Evolutionary conservation across 176 grass and related monocot genomes (phyloP).

Genomic region (Aegilops sharonensis): DNA sequence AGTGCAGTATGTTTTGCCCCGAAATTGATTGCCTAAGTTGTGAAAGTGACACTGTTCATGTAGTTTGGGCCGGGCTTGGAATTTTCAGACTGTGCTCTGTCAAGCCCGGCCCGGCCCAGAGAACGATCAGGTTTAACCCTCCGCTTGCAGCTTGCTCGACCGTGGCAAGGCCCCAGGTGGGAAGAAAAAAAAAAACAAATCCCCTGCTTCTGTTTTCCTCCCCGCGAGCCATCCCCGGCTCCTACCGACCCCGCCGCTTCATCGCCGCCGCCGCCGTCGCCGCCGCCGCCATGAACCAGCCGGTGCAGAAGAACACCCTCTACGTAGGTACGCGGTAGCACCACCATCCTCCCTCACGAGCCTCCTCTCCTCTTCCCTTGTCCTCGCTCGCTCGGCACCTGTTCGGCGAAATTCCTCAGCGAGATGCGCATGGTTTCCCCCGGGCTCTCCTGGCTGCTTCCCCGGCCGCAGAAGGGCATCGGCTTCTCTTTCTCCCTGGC

Average conservation of each 20-base stretch:
- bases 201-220: background rate
- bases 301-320: constrained; percentile 95
- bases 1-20: too few relatives aligned
- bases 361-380: too few relatives aligned
- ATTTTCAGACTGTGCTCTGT: too few relatives aligned
- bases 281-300: constrained; percentile 54
- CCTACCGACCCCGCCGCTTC: background rate
- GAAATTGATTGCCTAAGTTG: too few relatives aligned
- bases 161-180: too few relatives aligned
- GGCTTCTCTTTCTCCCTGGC: too few relatives aligned
- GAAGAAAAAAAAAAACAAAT: background rate
- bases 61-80: too few relatives aligned
- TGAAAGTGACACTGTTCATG: too few relatives aligned
- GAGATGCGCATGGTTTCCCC: background rate
- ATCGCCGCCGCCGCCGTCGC: background rate
- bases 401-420: constrained; percentile 54
- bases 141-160: too few relatives aligned
- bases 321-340: constrained; percentile 66
- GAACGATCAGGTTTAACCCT: too few relatives aligned
- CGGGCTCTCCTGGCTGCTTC: background rate
- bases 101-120: too few relatives aligned
- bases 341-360: background rate
- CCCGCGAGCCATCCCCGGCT: background rate
- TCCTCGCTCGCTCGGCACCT: background rate
- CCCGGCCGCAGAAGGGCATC: background rate